Evolutionary conservation across 306 rosid genomes (phyloP).

Genomic region (Dicorynia guianensis): DNA sequence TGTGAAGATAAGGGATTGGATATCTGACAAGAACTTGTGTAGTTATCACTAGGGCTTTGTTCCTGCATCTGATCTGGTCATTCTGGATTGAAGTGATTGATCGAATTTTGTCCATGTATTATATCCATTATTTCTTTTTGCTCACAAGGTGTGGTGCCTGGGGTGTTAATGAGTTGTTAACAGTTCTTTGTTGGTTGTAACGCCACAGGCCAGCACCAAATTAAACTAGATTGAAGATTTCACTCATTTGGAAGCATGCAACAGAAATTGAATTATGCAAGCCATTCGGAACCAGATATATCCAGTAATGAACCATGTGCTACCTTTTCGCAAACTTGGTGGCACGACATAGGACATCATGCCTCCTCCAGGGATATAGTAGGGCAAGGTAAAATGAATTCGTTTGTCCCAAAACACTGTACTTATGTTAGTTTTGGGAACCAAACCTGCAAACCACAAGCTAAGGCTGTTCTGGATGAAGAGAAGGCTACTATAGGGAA

Average conservation of each 20-base stretch:
- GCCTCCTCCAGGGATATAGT: constrained; percentile 20
- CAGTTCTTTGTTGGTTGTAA: background rate
- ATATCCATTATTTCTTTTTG: background rate
- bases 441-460: constrained; percentile 18
- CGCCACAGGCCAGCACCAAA: constrained; percentile 7
- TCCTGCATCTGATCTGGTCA: too few species aligned
- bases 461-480: constrained; percentile 8
- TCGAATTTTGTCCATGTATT: too few species aligned
- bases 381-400: constrained; percentile 25
- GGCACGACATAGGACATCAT: constrained; percentile 35
- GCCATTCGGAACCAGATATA: constrained; percentile 16
- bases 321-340: constrained; percentile 37
- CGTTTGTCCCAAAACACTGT: constrained; percentile 26
- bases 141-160: background rate
- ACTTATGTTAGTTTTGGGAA: constrained; percentile 30
- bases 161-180: background rate
- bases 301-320: background rate
- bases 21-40: too few species aligned
- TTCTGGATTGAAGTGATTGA: too few species aligned
- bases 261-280: constrained; percentile 20
- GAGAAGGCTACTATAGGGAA: constrained; percentile 4
- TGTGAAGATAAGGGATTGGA: too few species aligned
- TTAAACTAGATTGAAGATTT: background rate
- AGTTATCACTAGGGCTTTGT: too few species aligned
- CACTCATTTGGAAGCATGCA: constrained; percentile 33